Evolutionary conservation across 2,329 filamentous ascomycete genomes (phyloP).

Genomic region (Colletotrichum echinochloae): DNA sequence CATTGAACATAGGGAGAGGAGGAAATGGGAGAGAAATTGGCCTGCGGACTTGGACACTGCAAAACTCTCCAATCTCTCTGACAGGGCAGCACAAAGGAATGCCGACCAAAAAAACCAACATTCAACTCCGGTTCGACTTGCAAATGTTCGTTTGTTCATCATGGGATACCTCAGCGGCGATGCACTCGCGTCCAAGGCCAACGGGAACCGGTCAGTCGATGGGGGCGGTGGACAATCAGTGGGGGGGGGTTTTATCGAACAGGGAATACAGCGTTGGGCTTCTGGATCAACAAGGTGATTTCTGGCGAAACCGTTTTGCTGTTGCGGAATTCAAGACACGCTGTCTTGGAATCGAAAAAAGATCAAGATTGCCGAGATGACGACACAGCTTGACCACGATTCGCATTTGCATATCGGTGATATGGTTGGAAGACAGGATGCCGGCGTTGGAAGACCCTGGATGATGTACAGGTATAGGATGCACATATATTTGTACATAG

Average conservation of each 20-base stretch:
- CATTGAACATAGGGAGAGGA: background rate
- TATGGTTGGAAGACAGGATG: background rate
- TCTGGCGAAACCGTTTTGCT: background rate
- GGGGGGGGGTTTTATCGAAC: no score
- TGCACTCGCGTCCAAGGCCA: background rate
- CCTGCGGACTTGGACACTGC: background rate
- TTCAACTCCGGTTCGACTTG: no score
- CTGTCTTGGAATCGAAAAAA: background rate
- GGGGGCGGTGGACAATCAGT: no score
- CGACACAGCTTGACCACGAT: no score
- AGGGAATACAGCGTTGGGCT: background rate
- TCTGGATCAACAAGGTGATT: background rate
- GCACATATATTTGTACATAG: no score
- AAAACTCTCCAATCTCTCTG: no score
- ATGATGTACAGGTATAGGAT: background rate
- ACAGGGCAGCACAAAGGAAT: no score
- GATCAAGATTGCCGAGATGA: background rate
- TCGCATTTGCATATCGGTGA: no score
- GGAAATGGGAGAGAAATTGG: background rate
- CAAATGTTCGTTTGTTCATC: no score
- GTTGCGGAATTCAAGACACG: background rate
- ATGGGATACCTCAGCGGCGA: background rate
- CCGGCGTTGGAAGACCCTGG: background rate
- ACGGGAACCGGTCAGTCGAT: no score
- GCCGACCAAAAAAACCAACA: no score